Evolutionary conservation across 2,329 filamentous ascomycete species (phyloP), one percentile per base, ranked within the genome.

Genomic region (Phialemoniopsis sp.): DNA sequence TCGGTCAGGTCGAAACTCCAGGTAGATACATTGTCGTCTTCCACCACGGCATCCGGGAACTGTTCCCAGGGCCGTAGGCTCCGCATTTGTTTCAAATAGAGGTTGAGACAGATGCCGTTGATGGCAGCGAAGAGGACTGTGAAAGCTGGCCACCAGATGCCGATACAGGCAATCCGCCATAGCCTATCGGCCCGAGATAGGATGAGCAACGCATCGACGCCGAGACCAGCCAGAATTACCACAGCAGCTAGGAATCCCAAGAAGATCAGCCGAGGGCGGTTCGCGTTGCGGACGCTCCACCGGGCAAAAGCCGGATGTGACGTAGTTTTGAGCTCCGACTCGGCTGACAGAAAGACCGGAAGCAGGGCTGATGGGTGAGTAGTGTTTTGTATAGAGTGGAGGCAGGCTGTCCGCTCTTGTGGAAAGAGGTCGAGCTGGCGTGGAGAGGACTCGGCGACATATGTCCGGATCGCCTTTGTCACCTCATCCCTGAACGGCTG

Each of bases 341-440:
- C 66, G 39, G 60, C 55, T 6, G 58, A 52, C 12, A 61, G 47
- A 32, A 64, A 63, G 8, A 62, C 63, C 0, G 62, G 57, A 0
- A 66, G 53, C 5, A 70, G 58, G 2, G 65, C 63, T 1, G 66
- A 67, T 1, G 68, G 67, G 46, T 71, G 67, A 3, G 67, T 70
- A 1, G 68, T 70, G 28, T 63, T 56, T 36, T 62, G 54, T 0
- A 62, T 51, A 1, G 66, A 66, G 14, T 60, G 59, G 16, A 68
- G 57, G 14, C 67, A 65, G 10, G 57, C 51, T 5, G 53, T 50
- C 17, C 64, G 61, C 41, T 69, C 64, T n/a, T 54, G 45, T 12
- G 55, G 46, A 1, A 63, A 56, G 9, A 70, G 52, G 19, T 59
- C 58, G 10, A 71, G 56, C 10, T 58, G 57, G 8, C 63, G 55